A percentile compares a stretch with the other conserved stretches of the same genome.
Conservation (phyloP, 2,329 filamentous ascomycete species). For the Colletotrichum aenigma region DNA sequence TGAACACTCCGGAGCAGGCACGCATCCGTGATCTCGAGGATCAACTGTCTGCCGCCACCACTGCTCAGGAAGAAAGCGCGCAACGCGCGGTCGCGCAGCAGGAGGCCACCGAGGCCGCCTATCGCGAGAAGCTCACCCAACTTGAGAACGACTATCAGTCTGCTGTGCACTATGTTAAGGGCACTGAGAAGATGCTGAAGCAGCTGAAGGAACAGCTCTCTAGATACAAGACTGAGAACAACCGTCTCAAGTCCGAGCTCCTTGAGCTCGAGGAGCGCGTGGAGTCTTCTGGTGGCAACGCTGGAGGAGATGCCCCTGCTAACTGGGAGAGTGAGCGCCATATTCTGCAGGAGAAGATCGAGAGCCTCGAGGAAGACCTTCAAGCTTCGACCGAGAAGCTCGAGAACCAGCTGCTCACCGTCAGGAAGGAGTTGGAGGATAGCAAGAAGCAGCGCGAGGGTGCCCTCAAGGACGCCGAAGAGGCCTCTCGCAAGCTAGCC, state of each 20-base stretch:
- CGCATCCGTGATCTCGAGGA: constrained; percentile 87
- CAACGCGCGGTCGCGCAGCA: constrained; percentile 77
- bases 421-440: constrained; percentile 72
- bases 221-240: constrained; percentile 87
- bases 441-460: constrained; percentile 73
- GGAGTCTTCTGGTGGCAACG: constrained; percentile 35
- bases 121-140: constrained; percentile 91
- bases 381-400: constrained; percentile 68
- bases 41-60: constrained; percentile 77
- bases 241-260: constrained; percentile 82
- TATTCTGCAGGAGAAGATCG: constrained; percentile 70
- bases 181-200: constrained; percentile 98
- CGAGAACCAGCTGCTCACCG: constrained; percentile 70
- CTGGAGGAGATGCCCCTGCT: constrained; percentile 44
- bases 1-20: constrained; percentile 78
- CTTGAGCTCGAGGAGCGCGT: constrained; percentile 65
- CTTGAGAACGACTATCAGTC: constrained; percentile 98
- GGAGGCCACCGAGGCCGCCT: constrained; percentile 85
- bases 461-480: constrained; percentile 60
- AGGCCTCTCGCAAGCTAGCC: constrained; percentile 61
- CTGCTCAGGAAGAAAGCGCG: constrained; percentile 87
- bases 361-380: constrained; percentile 71
- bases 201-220: constrained; percentile 98
- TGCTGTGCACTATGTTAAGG: constrained; percentile 96
- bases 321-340: constrained; percentile 80